Conservation (phyloP, 257 asterid genomes). For the Nyctanthes arbortristis region DNA sequence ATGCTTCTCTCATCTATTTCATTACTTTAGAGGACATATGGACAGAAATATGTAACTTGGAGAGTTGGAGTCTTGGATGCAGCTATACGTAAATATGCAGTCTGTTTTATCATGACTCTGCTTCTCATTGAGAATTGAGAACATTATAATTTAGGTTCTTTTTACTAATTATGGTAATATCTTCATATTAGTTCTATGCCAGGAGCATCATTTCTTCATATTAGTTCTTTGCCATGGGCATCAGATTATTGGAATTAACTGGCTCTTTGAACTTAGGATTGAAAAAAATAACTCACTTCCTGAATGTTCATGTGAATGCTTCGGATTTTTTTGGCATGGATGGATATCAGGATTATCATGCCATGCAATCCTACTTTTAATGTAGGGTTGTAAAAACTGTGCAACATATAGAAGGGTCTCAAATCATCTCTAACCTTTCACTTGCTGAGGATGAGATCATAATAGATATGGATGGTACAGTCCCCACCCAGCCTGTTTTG, state of each 20-base stretch:
- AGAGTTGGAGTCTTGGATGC: no score
- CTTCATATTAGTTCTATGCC: slow-evolving; percentile 13
- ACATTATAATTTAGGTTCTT: slow-evolving; percentile 7
- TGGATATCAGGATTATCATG: slow-evolving; percentile 25
- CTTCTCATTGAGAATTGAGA: slow-evolving; percentile 17
- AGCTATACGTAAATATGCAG: slow-evolving; percentile 1
- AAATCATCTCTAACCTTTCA: slow-evolving; percentile 61
- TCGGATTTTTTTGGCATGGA: no score
- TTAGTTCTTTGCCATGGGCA: background rate
- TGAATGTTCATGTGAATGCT: background rate
- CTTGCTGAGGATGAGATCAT: slow-evolving; percentile 81
- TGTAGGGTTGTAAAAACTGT: slow-evolving; percentile 75
- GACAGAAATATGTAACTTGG: background rate
- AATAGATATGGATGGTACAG: slow-evolving; percentile 74
- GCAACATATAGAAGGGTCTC: slow-evolving; percentile 58
- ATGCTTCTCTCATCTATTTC: slow-evolving; percentile 1
- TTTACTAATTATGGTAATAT: slow-evolving; percentile 6
- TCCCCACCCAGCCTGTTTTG: slow-evolving; percentile 84
- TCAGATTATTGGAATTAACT: slow-evolving; percentile 20
- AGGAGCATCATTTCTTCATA: background rate
- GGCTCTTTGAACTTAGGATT: slow-evolving; percentile 18
- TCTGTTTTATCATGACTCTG: slow-evolving; percentile 17
- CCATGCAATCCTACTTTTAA: slow-evolving; percentile 22
- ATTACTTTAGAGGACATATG: slow-evolving; percentile 19
- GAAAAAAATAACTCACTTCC: slow-evolving; percentile 1